These are phyloP conservation scores for Rosa rugosa DNA, from an alignment of 306 rosid species.

Conservation along the genomic window DNA sequence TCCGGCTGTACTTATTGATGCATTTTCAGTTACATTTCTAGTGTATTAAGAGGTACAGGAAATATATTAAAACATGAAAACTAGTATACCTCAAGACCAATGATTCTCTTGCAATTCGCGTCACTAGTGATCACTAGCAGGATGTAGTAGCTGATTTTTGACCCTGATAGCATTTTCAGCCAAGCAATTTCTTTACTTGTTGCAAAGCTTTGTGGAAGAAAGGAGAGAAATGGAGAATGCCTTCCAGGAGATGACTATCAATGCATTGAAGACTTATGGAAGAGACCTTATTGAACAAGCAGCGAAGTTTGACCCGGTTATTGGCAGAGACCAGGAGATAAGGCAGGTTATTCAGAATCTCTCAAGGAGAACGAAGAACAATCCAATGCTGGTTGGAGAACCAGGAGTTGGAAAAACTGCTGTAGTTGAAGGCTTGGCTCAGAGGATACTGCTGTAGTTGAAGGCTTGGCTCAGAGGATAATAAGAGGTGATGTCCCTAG, in stretches of 20 bases:
- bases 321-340: slow-evolving; percentile 91
- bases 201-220: no score
- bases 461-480: slow-evolving; percentile 89
- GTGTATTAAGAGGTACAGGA: no score
- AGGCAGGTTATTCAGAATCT: slow-evolving; percentile 72
- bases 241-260: no score
- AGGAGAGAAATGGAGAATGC: no score
- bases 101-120: slow-evolving; percentile 64
- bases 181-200: slow-evolving; percentile 73
- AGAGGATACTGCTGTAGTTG: slow-evolving; percentile 93
- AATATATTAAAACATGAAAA: no score
- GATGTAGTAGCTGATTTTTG: slow-evolving; percentile 34
- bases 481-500: slow-evolving; percentile 84
- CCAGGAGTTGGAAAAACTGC: slow-evolving; percentile 98
- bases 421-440: slow-evolving; percentile 91
- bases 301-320: slow-evolving; percentile 82
- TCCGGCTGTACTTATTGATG: not conserved
- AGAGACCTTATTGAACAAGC: slow-evolving; percentile 83
- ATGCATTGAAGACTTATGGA: slow-evolving; percentile 77
- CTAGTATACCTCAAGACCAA: slow-evolving; percentile 86
- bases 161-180: slow-evolving; percentile 53
- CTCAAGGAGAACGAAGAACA: slow-evolving; percentile 81
- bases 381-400: slow-evolving; percentile 88
- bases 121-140: slow-evolving; percentile 28
- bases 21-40: slow-evolving; percentile 36